These are phyloP conservation scores for Salix arbutifolia DNA, from an alignment of 345 rosid species.

Conservation along the genomic window DNA sequence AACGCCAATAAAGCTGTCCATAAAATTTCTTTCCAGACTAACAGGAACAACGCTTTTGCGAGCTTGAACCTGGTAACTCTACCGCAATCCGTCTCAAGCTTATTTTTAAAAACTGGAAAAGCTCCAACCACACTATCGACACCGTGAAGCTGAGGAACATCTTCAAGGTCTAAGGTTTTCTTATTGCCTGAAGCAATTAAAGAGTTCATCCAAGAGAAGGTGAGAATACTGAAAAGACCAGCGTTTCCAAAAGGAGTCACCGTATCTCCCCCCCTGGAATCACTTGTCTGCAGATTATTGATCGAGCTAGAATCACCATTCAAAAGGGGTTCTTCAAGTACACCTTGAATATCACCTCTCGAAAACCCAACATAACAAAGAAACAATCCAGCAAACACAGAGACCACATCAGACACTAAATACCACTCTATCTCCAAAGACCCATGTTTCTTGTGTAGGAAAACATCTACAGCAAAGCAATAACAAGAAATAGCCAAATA, in stretches of 20 bases:
- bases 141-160: slow-evolving; percentile 23
- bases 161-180: slow-evolving; percentile 27
- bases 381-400: slow-evolving; percentile 43
- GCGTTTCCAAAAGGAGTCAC: slow-evolving; percentile 24
- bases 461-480: slow-evolving; percentile 48
- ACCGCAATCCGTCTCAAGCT: slow-evolving; percentile 5
- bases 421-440: slow-evolving; percentile 20
- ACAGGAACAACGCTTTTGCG: slow-evolving; percentile 16
- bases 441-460: slow-evolving; percentile 29
- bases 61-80: slow-evolving; percentile 17
- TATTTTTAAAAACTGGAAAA: slow-evolving; percentile 16
- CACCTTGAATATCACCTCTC: slow-evolving; percentile 26
- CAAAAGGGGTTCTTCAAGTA: slow-evolving; percentile 40
- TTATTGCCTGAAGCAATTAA: slow-evolving; percentile 21
- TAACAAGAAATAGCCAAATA: slow-evolving; percentile 54
- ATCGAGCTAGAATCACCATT: slow-evolving; percentile 18
- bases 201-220: slow-evolving; percentile 22
- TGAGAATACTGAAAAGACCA: slow-evolving; percentile 22
- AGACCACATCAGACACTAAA: slow-evolving; percentile 48
- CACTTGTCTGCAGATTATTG: slow-evolving; percentile 6
- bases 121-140: slow-evolving; percentile 18
- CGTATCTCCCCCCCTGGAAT: slow-evolving; percentile 20
- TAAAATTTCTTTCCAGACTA: slow-evolving; percentile 22
- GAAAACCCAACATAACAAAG: slow-evolving; percentile 51
- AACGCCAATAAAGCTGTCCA: slow-evolving; percentile 19